phyloP scores from a whole-genome alignment of 208 protist genomes.

The Pavlovales sp. region DNA sequence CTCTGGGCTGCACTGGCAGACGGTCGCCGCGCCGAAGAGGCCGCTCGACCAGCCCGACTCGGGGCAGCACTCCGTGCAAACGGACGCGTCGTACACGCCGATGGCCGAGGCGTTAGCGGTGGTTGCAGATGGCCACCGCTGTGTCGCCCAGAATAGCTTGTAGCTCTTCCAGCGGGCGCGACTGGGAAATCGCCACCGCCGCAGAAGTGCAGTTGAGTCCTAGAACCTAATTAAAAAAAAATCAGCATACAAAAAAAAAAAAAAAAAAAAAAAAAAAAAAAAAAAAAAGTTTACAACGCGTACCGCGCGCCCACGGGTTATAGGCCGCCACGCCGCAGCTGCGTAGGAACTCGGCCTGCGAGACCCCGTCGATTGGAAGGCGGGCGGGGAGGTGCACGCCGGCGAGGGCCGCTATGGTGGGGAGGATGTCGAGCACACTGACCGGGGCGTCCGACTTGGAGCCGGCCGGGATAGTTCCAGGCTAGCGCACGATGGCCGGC shows the following conservation, averaged over 20 bases:
- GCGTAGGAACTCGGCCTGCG: not conserved
- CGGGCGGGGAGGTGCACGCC: not conserved
- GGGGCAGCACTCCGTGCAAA: not conserved
- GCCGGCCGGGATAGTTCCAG: not conserved
- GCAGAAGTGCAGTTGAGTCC: not conserved
- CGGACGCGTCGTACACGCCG: not conserved
- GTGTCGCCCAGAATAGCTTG: not conserved
- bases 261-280: no score
- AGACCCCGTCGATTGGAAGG: not conserved
- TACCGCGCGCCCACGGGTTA: not conserved
- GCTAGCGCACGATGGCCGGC: constrained; percentile 13
- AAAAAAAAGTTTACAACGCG: no score
- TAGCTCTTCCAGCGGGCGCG: no score
- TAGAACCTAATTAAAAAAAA: not conserved
- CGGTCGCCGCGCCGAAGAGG: no score
- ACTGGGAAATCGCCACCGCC: not conserved
- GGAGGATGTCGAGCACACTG: not conserved
- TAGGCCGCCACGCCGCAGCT: not conserved
- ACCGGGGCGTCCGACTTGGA: not conserved
- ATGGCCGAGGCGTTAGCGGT: no score
- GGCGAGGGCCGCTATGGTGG: not conserved
- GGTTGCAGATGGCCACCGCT: not conserved
- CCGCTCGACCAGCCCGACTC: not conserved
- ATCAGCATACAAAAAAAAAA: no score
- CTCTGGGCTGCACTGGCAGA: not conserved